Conservation (phyloP, 1,284 basidiomycete genomes). For the Microbotryum lychnidis-dioicae region DNA sequence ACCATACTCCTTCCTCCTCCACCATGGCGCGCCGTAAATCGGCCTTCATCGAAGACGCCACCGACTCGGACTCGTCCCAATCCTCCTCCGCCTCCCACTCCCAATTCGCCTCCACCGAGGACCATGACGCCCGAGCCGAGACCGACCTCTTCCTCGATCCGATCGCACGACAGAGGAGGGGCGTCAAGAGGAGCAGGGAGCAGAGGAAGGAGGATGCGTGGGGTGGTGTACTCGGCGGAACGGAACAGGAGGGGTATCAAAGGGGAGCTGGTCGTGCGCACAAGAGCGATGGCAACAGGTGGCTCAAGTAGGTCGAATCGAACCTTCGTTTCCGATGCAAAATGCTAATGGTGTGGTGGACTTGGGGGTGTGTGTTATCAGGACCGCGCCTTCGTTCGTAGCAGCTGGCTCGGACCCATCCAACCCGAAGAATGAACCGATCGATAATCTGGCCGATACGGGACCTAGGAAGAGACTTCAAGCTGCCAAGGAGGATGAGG, state of each 20-base stretch:
- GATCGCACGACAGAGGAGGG: slow-evolving; percentile 48
- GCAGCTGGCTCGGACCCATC: slow-evolving; percentile 17
- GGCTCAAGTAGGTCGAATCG: slow-evolving; percentile 36
- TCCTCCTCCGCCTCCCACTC: slow-evolving; percentile 39
- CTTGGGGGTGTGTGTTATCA: neutral
- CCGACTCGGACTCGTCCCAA: slow-evolving; percentile 42
- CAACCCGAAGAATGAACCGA: slow-evolving; percentile 2
- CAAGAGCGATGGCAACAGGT: slow-evolving; percentile 43
- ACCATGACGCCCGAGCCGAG: slow-evolving; percentile 65
- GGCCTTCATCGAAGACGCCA: slow-evolving; percentile 60
- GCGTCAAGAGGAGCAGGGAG: slow-evolving; percentile 51
- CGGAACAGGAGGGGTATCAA: slow-evolving; percentile 27
- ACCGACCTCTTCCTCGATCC: slow-evolving; percentile 70
- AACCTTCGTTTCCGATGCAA: too few relatives aligned
- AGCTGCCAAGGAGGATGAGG: slow-evolving; percentile 45
- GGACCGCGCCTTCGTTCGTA: slow-evolving; percentile 18
- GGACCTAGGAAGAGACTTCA: slow-evolving; percentile 43
- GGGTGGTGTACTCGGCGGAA: slow-evolving; percentile 56
- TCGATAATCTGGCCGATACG: slow-evolving; percentile 45
- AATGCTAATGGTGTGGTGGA: too few relatives aligned
- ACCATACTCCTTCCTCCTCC: slow-evolving; percentile 8
- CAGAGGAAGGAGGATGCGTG: slow-evolving; percentile 69
- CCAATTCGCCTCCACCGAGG: slow-evolving; percentile 43
- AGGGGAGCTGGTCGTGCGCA: slow-evolving; percentile 4
- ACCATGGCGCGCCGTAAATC: slow-evolving; percentile 74